Percentiles rank a stretch among this genome's conserved stretches.
Conservation (phyloP, 352 stramenopile species). For the Globisporangium acanthophoron region DNA sequence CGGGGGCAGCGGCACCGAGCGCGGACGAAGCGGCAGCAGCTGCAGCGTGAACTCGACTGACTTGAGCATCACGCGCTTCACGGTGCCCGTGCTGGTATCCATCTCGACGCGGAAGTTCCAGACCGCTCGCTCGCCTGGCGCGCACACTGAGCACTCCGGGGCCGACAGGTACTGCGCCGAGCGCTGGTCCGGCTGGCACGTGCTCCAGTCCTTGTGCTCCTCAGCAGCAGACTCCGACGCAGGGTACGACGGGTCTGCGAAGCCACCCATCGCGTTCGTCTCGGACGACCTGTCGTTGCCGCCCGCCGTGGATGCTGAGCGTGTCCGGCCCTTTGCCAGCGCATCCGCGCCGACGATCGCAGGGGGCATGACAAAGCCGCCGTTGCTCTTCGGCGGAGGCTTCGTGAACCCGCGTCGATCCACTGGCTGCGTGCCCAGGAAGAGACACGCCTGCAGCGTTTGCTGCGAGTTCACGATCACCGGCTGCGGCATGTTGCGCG, state of each 20-base stretch:
- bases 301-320: conserved; percentile 42
- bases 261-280: conserved; percentile 31
- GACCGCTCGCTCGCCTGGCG: conserved; percentile 72
- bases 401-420: conserved; percentile 84
- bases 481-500: conserved; percentile 81
- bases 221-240: conserved; percentile 59
- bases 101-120: conserved; percentile 90
- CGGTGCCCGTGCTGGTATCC: conserved; percentile 46
- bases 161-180: conserved; percentile 55
- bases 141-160: conserved; percentile 74
- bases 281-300: conserved; percentile 67
- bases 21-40: conserved; percentile 68
- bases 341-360: conserved; percentile 43
- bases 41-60: conserved; percentile 88
- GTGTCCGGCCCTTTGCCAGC: conserved; percentile 56
- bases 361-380: conserved; percentile 69
- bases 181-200: conserved; percentile 79
- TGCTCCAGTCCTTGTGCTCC: conserved; percentile 88
- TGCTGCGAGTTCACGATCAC: conserved; percentile 86
- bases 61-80: conserved; percentile 83
- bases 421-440: conserved; percentile 79
- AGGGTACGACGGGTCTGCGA: conserved; percentile 57
- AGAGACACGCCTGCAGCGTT: conserved; percentile 82
- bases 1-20: conserved; percentile 71
- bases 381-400: conserved; percentile 81